A percentile compares a stretch with the other conserved stretches of the same genome.
Evolutionary conservation across 2,329 filamentous ascomycete genomes (phyloP).

Genomic region (Nothophaeocryptopus gaeumannii): DNA sequence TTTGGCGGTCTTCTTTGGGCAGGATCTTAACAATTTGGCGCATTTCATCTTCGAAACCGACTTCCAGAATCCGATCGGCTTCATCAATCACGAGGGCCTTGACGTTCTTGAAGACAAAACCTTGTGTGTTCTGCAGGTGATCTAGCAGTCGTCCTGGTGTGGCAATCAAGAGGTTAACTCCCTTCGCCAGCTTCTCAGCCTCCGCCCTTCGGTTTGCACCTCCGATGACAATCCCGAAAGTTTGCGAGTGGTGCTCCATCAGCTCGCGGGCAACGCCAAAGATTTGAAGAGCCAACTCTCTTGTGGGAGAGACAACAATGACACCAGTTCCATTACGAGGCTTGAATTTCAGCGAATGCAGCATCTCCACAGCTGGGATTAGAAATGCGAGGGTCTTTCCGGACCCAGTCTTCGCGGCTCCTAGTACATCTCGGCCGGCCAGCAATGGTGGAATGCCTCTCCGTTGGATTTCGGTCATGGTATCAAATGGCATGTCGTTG

Average conservation of each 20-base stretch:
- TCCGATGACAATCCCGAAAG: constrained; percentile 93
- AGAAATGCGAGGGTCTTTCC: constrained; percentile 95
- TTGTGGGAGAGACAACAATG: constrained; percentile 86
- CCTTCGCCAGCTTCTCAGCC: constrained; percentile 89
- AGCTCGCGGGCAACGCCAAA: constrained; percentile 92
- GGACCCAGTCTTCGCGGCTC: constrained; percentile 91
- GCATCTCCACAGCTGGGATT: constrained; percentile 90
- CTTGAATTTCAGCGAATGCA: constrained; percentile 87
- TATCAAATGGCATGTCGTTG: constrained; percentile 86
- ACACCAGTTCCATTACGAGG: constrained; percentile 89
- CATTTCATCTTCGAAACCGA: constrained; percentile 99
- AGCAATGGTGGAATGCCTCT: constrained; percentile 83
- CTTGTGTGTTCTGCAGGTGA: constrained; percentile 87
- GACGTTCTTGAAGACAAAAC: constrained; percentile 88
- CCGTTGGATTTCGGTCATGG: constrained; percentile 92
- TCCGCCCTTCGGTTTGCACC: constrained; percentile 89
- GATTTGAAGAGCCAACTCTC: constrained; percentile 92
- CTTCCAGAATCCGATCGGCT: constrained; percentile 92
- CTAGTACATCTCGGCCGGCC: constrained; percentile 86
- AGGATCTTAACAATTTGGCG: constrained; percentile 92
- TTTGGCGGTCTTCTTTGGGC: constrained; percentile 81
- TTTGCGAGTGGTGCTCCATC: constrained; percentile 90
- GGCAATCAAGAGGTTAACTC: constrained; percentile 90
- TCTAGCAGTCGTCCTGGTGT: constrained; percentile 91
- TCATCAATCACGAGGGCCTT: constrained; percentile 93